Evolutionary conservation across 1,284 basidiomycete species (phyloP), one percentile per base, ranked within the genome.

Genomic region (Phellopilus nigrolimitatus): DNA sequence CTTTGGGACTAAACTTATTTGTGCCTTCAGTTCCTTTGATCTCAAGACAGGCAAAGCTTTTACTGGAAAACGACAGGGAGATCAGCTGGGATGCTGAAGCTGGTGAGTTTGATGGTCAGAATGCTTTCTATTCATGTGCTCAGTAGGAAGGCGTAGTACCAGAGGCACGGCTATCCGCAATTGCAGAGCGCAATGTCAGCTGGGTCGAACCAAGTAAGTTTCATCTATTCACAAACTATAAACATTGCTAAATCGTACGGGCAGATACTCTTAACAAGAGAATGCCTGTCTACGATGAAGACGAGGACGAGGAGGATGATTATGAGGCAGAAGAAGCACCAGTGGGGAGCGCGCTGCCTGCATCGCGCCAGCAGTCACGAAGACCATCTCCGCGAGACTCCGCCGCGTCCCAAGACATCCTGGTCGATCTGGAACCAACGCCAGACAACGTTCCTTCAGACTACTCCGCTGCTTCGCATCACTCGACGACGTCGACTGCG

Each of bases 1-100:
- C 43, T 46, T 39, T 47, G 25, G 50, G 34, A 37, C 56, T n/a
- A 30, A 19, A 33, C 22, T 10, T 36, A 24, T 31, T 3, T 36
- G 6, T 21, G 9, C 17, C 36, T 22, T 19, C 27, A 52, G 50
- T 52, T 17, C 50, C 50, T 15, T 31, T 43, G 8, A 21, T 42
- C 28, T 15, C 34, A 15, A n/a, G n/a, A n/a, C n/a, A n/a, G n/a
- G 21, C 42, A 17, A 36, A 34, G 9, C 17, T 17, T 21, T 7
- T 37, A 15, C 22, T 19, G 19, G 40, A 39, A n/a, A 49, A n/a
- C 13, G 65, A 82, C 17, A 76, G 84, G 57, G 79, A 86, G 60
- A 83, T 84, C 42, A 88, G 85, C 58, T 88, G 86, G 85, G 70
- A 84, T 36, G 82, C 82, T 37, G 77, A 81, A 42, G 79, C 75